Evolutionary conservation across 2,329 filamentous ascomycete species (phyloP).

Genomic region (Endocalyx cinctus): DNA sequence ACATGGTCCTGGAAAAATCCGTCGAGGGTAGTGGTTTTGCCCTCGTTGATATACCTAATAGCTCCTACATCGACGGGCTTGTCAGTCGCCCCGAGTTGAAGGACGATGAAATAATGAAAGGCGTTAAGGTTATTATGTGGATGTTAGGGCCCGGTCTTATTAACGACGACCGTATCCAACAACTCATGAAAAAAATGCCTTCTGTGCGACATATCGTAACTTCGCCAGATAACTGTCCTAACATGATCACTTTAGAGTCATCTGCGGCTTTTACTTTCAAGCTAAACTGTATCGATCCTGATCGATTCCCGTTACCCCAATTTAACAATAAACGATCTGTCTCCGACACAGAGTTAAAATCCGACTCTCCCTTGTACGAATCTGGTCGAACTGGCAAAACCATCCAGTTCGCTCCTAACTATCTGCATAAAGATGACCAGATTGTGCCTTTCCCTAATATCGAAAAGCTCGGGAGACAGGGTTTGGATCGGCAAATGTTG

Average conservation of each 20-base stretch:
- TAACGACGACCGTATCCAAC: constrained; percentile 55
- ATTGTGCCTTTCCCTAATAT: constrained; percentile 47
- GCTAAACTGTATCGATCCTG: constrained; percentile 66
- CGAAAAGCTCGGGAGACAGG: constrained; percentile 32
- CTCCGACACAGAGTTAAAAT: constrained; percentile 10
- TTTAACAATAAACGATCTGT: constrained; percentile 51
- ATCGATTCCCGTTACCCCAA: constrained; percentile 66
- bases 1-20: constrained; percentile 74
- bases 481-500: constrained; percentile 40
- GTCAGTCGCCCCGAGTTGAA: constrained; percentile 69
- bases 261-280: constrained; percentile 62
- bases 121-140: constrained; percentile 72
- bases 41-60: constrained; percentile 72
- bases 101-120: constrained; percentile 58
- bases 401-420: constrained; percentile 42
- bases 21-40: constrained; percentile 69
- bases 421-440: constrained; percentile 41
- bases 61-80: constrained; percentile 65
- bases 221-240: constrained; percentile 67
- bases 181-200: constrained; percentile 63
- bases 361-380: constrained; percentile 26
- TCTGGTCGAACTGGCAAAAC: constrained; percentile 40
- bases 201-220: constrained; percentile 72
- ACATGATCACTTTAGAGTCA: constrained; percentile 67
- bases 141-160: constrained; percentile 67